Evolutionary conservation across 345 rosid species (phyloP).

Genomic region (Brassica rapa): DNA sequence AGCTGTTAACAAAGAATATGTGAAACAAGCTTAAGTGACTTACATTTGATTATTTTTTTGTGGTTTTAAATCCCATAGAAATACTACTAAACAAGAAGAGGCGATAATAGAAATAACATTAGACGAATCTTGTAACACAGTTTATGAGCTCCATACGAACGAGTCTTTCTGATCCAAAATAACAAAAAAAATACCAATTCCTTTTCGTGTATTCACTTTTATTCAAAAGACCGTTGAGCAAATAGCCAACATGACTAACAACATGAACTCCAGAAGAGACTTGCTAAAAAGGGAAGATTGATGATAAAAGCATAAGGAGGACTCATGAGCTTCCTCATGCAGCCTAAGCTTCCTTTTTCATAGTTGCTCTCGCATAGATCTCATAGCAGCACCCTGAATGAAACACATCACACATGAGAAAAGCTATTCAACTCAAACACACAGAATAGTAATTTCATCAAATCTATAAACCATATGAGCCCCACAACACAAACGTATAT

Average conservation of each 20-base stretch:
- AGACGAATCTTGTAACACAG: background rate
- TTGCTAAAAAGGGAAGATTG: background rate
- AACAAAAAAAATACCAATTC: conserved; percentile 16
- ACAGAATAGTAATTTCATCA: background rate
- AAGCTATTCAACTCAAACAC: background rate
- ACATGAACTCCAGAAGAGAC: background rate
- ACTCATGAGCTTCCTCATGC: conserved; percentile 47
- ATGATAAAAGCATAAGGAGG: background rate
- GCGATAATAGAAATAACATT: background rate
- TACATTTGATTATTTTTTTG: background rate
- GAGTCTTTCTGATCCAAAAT: background rate
- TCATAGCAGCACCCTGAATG: conserved; percentile 96
- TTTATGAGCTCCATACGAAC: background rate
- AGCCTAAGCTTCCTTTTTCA: conserved; percentile 73
- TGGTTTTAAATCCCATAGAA: background rate
- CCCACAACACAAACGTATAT: conserved; percentile 2
- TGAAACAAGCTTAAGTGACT: background rate
- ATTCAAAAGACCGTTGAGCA: conserved; percentile 20
- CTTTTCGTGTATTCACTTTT: conserved; percentile 26
- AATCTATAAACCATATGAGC: background rate
- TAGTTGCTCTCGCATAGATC: conserved; percentile 69
- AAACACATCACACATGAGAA: conserved; percentile 10
- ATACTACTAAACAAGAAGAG: background rate
- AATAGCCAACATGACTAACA: conserved; percentile 14
- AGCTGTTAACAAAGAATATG: background rate